Conservation (phyloP, 768 basidiomycete genomes). For the Termitomyces sp. region DNA sequence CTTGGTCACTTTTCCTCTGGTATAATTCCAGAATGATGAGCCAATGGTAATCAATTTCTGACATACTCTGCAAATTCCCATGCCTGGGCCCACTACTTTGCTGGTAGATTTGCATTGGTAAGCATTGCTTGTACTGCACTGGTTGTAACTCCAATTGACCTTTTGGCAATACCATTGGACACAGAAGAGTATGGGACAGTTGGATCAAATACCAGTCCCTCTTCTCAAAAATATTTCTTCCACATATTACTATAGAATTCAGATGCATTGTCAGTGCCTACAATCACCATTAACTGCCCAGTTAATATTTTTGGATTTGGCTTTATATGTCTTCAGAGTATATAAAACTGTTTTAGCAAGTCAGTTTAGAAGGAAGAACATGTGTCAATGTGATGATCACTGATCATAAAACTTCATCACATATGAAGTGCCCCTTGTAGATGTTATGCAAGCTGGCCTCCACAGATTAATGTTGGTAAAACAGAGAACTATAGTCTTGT, state of each 20-base stretch:
- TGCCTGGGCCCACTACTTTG: constrained; percentile 4
- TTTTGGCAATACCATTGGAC: background rate
- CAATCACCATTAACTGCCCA: background rate
- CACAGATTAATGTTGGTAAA: background rate
- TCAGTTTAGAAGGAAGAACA: background rate
- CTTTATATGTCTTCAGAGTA: background rate
- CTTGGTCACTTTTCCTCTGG: constrained; percentile 12
- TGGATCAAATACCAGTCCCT: background rate
- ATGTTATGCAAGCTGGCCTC: too few species aligned
- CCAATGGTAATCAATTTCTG: constrained; percentile 8
- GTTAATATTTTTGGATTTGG: background rate
- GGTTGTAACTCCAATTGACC: background rate
- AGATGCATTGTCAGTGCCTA: background rate
- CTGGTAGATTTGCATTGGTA: background rate
- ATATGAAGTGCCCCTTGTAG: too few species aligned
- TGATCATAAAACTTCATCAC: too few species aligned
- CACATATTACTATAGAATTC: background rate
- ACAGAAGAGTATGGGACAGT: background rate
- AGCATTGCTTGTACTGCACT: background rate
- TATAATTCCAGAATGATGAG: background rate
- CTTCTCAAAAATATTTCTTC: background rate
- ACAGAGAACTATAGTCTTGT: background rate
- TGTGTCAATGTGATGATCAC: too few species aligned
- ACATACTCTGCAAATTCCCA: constrained; percentile 2
- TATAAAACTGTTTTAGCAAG: background rate